Percentiles rank a stretch among this genome's conserved stretches.
These are phyloP conservation scores for Neonectria magnoliae DNA, from an alignment of 2,329 filamentous ascomycete species.

Conservation along the genomic window DNA sequence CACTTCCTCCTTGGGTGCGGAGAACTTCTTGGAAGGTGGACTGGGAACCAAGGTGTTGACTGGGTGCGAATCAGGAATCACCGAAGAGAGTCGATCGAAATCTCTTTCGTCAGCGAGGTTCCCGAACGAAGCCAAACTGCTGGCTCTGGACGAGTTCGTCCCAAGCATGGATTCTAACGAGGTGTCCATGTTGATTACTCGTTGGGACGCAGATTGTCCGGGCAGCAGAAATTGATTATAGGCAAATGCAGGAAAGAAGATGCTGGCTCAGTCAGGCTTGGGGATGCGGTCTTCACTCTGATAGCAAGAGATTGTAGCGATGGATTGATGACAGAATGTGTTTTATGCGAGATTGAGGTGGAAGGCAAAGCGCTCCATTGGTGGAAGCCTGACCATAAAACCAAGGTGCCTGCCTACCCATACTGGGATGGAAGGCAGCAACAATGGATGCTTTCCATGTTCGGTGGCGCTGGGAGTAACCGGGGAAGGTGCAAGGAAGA, in stretches of 20 bases:
- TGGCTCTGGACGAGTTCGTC: constrained; percentile 1
- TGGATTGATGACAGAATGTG: not conserved
- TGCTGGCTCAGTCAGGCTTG: not conserved
- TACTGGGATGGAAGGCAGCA: not conserved
- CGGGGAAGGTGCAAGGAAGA: not conserved
- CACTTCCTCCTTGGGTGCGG: constrained; percentile 30
- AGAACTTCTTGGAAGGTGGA: constrained; percentile 23
- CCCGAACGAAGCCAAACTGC: constrained; percentile 19
- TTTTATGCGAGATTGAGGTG: not conserved
- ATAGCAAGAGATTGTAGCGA: not conserved
- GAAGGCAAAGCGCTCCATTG: not conserved
- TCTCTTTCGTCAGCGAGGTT: constrained; percentile 23
- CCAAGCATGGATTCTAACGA: constrained; percentile 1
- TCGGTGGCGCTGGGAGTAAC: not conserved
- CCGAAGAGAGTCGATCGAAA: constrained; percentile 17
- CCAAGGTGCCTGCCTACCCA: too few relatives aligned
- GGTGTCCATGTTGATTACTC: constrained; percentile 12
- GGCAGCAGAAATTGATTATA: not conserved
- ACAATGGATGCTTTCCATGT: not conserved
- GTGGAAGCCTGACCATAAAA: not conserved
- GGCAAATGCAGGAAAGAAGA: not conserved
- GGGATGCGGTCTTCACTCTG: not conserved
- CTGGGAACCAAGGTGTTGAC: not conserved
- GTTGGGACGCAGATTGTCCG: not conserved
- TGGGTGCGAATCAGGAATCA: constrained; percentile 25